These are phyloP conservation scores for Podospora pseudopauciseta DNA, from an alignment of 495 filamentous ascomycete species.

Conservation along the genomic window DNA sequence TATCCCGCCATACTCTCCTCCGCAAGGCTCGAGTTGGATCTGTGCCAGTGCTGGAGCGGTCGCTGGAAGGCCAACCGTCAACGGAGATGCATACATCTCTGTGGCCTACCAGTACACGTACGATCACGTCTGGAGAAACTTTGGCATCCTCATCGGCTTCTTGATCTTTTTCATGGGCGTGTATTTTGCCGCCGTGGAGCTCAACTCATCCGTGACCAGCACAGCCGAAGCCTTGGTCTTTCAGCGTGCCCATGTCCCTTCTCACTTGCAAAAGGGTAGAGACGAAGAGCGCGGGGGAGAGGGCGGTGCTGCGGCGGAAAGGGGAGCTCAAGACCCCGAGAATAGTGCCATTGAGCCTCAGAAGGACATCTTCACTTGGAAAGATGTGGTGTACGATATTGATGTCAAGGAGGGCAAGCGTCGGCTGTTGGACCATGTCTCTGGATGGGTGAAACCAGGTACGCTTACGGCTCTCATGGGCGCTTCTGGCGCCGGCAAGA, in stretches of 20 bases:
- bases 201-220: conserved; percentile 41
- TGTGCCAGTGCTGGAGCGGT: conserved; percentile 49
- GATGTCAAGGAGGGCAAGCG: conserved; percentile 57
- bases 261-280: conserved; percentile 20
- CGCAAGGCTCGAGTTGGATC: conserved; percentile 47
- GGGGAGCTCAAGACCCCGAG: conserved; percentile 22
- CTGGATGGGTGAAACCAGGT: conserved; percentile 76
- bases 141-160: conserved; percentile 69
- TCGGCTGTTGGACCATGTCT: conserved; percentile 62
- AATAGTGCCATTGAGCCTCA: conserved; percentile 43
- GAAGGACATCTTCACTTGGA: conserved; percentile 59
- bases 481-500: conserved; percentile 77
- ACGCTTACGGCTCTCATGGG: conserved; percentile 78
- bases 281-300: conserved; percentile 39
- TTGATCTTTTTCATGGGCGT: conserved; percentile 65
- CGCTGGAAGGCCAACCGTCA: conserved; percentile 49
- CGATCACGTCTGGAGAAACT: conserved; percentile 72
- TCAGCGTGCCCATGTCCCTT: conserved; percentile 27
- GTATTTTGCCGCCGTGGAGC: conserved; percentile 56
- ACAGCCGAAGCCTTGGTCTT: conserved; percentile 34
- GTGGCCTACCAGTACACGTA: conserved; percentile 57
- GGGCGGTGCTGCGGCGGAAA: conserved; percentile 1
- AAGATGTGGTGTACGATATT: conserved; percentile 59
- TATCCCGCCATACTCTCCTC: conserved; percentile 42
- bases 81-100: conserved; percentile 60